Base-by-base conservation (phyloP, 257 asterid species). In the Agastache rugosa region DNA sequence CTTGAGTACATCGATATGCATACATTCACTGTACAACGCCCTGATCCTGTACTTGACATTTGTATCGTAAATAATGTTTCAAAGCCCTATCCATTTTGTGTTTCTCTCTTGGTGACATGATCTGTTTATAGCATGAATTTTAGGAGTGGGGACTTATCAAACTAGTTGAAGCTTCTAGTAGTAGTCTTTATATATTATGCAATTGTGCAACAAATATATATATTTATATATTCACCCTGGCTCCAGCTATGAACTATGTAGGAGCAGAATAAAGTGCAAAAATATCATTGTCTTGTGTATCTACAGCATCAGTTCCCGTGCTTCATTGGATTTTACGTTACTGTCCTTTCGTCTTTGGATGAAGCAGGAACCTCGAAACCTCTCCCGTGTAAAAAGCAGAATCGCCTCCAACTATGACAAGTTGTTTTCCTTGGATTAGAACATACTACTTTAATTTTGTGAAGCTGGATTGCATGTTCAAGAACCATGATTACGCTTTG, bases 1-100 rank as follows among this genome's bases (percentile, higher is more conserved):
- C 83, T 72, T 90, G 51, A 60, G 84, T 54, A 78, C 97, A 12
- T 82, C 92, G 59, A 29, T 90, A 69, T 77, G 77, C 37, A 78
- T 87, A 68, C 97, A 91, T 79, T 91, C 96, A 5, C 76, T 91
- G 83, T 91, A 90, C 80, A 90, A 93, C 82, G 90, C 95, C 56
- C 78, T 93, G 48, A 85, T 82, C 71, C 67, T 91, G 50, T 77
- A 65, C 60, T 69, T 77, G 3, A 87, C 93, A n/a, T 87, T 20
- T 59, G 45, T 79, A 67, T 89, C 88, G 25, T 89, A 73, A 86
- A n/a, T 45, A 10, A 11, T 25, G 16, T 66, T 73, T 64, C 58
- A 6, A 41, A 48, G 5, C 27, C 29, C 12, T 20, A 23, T 34
- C 55, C 16, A 19, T 25, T 3, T 25, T 34, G 31, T 14, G 11